Evolutionary conservation across 495 filamentous ascomycete species (phyloP).

Genomic region (Penicillium parvum): DNA sequence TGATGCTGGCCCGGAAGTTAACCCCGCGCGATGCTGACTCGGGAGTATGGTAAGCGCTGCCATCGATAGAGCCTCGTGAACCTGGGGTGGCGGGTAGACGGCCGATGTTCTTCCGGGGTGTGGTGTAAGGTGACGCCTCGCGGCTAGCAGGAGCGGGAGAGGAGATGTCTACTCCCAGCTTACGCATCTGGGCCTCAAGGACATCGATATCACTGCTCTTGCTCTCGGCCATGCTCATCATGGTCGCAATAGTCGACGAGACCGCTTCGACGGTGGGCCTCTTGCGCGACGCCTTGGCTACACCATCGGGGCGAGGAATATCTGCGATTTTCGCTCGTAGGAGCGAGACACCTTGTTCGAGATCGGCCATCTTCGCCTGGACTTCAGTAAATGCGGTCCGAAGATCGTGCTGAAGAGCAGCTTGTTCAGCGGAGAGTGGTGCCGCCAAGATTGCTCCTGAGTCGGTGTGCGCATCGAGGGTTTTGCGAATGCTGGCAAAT

Average conservation of each 20-base stretch:
- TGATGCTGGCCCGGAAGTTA: conserved; percentile 43
- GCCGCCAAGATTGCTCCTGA: conserved; percentile 54
- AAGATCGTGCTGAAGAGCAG: conserved; percentile 74
- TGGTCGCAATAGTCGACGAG: conserved; percentile 80
- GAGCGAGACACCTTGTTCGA: conserved; percentile 76
- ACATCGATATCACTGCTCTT: conserved; percentile 84
- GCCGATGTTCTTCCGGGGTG: conserved; percentile 43
- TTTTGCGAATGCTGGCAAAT: conserved; percentile 67
- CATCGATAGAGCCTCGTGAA: conserved; percentile 37
- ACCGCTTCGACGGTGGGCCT: conserved; percentile 90
- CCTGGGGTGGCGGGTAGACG: conserved; percentile 39
- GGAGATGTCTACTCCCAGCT: conserved; percentile 55
- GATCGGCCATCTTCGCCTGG: conserved; percentile 66
- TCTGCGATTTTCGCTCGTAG: conserved; percentile 74
- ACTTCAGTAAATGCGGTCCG: conserved; percentile 64
- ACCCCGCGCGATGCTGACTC: conserved; percentile 42
- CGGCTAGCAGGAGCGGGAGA: conserved; percentile 44
- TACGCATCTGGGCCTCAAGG: conserved; percentile 77
- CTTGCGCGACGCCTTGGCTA: conserved; percentile 33
- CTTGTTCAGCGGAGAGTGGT: conserved; percentile 78
- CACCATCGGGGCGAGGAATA: conserved; percentile 34
- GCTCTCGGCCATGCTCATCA: conserved; percentile 88
- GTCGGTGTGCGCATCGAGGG: conserved; percentile 64
- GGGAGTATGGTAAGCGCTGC: conserved; percentile 53
- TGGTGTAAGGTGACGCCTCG: conserved; percentile 59